Evolutionary conservation across 129 eudicot species (phyloP), one percentile per base, ranked within the genome.

Genomic region (Pseudognaphalium luteoalbum): DNA sequence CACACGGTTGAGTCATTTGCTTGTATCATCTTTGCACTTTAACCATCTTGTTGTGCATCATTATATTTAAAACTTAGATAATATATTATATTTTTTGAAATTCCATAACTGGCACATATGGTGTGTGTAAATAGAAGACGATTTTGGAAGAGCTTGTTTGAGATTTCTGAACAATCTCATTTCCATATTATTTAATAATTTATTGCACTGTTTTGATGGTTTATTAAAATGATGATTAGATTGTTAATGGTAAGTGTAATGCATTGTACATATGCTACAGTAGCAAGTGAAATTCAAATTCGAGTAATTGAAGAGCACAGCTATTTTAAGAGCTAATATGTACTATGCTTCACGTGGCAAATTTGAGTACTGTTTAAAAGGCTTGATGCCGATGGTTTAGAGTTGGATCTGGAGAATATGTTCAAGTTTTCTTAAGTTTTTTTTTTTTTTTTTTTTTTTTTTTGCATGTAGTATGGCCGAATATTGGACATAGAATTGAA

Each of bases 401-500:
- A 34, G 72, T 44, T 34, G 2, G 44, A 39, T 35, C 44, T 25
- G 42, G 41, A 79, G 20, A 25, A 25, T 25, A 35, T 80, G 33
- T 51, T 56, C 68, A 34, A 2, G 19, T 59, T 71, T 62, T 21
- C 25, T 7, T 51, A 85, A 17, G 37, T 64, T 30, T 35, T 16
- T 67, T 73, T 61, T n/a, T 59, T 52, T 50, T 54, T 80, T 25
- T 30, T 35, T 16, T 67, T 73, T 61, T n/a, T 59, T 52, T 50
- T 54, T 80, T 25, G 0, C 64, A 71, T 83, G 90, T 86, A 94
- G 99, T 94, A 94, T 85, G 99, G 99, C 20, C 96, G 94, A 71
- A 86, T 94, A 68, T 74, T 89, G 84, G 99, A 94, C 72, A 94
- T 94, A 56, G 99, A 94, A 68, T 79, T 94, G 87, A 94, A 94